Percentiles rank a stretch among this genome's conserved stretches.
These are phyloP conservation scores for Eucalyptus sp. DNA, from an alignment of 345 rosid species.

Conservation along the genomic window DNA sequence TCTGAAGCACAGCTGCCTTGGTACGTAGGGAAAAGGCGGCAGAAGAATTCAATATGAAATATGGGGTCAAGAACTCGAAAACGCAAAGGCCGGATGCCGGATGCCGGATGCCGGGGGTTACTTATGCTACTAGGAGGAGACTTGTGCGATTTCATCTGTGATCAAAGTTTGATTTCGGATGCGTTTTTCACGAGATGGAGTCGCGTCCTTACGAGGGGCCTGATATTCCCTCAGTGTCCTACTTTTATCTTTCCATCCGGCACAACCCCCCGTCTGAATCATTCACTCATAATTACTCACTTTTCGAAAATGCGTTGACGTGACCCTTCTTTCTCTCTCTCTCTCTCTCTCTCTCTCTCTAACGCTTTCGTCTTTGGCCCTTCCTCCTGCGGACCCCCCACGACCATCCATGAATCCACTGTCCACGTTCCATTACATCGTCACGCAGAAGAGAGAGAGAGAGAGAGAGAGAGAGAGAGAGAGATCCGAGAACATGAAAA, in stretches of 20 bases:
- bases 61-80: too few species aligned
- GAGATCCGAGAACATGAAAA: not conserved
- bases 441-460: not conserved
- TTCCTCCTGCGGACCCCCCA: not conserved
- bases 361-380: not conserved
- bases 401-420: not conserved
- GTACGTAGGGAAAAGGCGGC: not conserved
- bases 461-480: not conserved
- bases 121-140: not conserved
- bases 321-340: not conserved
- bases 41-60: not conserved
- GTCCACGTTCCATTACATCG: not conserved
- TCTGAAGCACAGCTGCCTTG: not conserved
- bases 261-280: constrained; percentile 4
- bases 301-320: constrained; percentile 8
- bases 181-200: not conserved
- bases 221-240: not conserved
- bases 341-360: not conserved
- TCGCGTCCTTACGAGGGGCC: not conserved
- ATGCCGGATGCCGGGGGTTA: too few species aligned
- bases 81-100: too few species aligned
- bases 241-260: not conserved
- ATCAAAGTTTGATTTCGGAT: not conserved
- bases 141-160: not conserved
- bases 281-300: constrained; percentile 22